These are phyloP conservation scores for Paraphoma chrysanthemicola DNA, from an alignment of 2,329 filamentous ascomycete genomes.

Conservation along the genomic window DNA sequence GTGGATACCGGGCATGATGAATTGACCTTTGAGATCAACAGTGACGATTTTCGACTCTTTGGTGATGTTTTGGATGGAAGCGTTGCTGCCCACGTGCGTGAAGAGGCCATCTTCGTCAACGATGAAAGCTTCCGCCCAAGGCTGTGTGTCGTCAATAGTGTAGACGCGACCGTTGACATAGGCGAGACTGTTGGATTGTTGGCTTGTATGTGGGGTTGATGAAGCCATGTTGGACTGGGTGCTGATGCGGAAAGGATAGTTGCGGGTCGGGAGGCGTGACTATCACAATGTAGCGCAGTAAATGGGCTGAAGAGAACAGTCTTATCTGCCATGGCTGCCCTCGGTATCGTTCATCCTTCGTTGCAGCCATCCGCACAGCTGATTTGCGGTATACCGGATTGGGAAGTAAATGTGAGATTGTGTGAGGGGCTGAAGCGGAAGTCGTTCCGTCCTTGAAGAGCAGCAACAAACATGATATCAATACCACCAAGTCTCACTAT, in stretches of 20 bases:
- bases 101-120: constrained; percentile 36
- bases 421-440: neutral
- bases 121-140: constrained; percentile 38
- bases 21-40: constrained; percentile 35
- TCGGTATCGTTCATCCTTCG: neutral
- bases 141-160: constrained; percentile 26
- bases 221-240: neutral
- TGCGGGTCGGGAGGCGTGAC: neutral
- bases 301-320: neutral
- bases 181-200: constrained; percentile 6
- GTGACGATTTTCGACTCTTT: constrained; percentile 16
- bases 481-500: no score
- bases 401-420: neutral
- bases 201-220: neutral
- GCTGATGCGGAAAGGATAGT: neutral
- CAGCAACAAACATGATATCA: no score
- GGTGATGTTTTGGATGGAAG: constrained; percentile 25
- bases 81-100: constrained; percentile 28
- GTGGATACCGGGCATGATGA: constrained; percentile 49
- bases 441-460: no score
- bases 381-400: neutral
- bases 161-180: constrained; percentile 42
- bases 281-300: neutral
- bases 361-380: neutral
- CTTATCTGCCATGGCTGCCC: neutral